Percentiles rank a stretch among this genome's conserved stretches.
phyloP scores from a whole-genome alignment of 768 basidiomycete genomes.

The Tephrocybe sp. region DNA sequence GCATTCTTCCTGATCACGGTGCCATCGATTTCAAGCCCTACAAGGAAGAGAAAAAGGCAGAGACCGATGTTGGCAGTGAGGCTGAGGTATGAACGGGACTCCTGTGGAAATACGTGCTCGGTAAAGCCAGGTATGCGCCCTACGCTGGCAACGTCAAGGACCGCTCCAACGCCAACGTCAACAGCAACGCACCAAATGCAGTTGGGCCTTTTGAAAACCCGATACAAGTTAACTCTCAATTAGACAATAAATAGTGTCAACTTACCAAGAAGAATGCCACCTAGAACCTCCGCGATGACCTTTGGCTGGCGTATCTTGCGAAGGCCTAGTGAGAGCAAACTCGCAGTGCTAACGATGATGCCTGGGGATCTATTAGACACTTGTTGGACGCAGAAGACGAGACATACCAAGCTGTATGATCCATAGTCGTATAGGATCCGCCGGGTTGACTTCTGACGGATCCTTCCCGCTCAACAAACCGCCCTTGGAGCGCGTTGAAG shows the following conservation, averaged over 20 bases:
- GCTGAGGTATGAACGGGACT: conserved; percentile 72
- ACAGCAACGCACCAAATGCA: conserved; percentile 36
- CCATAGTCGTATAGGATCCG: conserved; percentile 75
- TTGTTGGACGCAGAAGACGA: not conserved
- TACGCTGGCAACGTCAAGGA: not conserved
- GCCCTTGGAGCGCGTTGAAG: conserved; percentile 42
- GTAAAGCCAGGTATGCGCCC: conserved; percentile 91
- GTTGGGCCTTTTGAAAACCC: conserved; percentile 43
- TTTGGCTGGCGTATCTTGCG: conserved; percentile 81
- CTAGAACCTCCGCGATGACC: conserved; percentile 81
- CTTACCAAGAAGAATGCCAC: conserved; percentile 83
- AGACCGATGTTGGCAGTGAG: conserved; percentile 89
- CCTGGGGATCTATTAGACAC: conserved; percentile 35
- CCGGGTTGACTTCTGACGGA: conserved; percentile 59
- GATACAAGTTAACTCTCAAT: conserved; percentile 3
- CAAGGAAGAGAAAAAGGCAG: conserved; percentile 86
- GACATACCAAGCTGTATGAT: conserved; percentile 73
- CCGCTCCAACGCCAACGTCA: not conserved
- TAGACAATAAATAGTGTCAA: conserved; percentile 45
- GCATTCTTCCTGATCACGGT: conserved; percentile 77
- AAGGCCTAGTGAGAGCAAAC: conserved; percentile 68
- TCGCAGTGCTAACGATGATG: conserved; percentile 80
- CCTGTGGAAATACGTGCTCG: conserved; percentile 73
- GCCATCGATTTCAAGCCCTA: conserved; percentile 89
- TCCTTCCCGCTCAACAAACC: conserved; percentile 75